Conservation (phyloP, 164 flowering plant species). For the Vitis vinifera region DNA sequence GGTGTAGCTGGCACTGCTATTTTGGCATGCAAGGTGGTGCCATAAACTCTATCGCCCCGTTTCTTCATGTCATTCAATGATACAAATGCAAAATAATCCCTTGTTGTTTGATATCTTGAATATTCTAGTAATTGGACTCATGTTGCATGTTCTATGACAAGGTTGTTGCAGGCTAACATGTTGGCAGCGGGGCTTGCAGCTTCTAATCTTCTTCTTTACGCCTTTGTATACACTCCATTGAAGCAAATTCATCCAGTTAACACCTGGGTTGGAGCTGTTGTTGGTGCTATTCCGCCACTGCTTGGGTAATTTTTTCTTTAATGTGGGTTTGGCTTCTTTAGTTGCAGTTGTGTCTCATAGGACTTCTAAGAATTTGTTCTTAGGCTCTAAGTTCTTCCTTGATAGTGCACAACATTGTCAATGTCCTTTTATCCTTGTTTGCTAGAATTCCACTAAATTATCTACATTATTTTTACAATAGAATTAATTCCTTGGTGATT, state of each 20-base stretch:
- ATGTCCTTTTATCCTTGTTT: too few relatives aligned
- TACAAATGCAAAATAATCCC: neutral
- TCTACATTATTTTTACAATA: too few relatives aligned
- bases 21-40: conserved; percentile 73
- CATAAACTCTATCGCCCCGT: neutral
- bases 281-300: conserved; percentile 98
- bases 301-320: conserved; percentile 64
- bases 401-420: too few relatives aligned
- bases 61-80: neutral
- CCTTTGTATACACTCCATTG: conserved; percentile 89
- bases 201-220: conserved; percentile 83
- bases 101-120: neutral
- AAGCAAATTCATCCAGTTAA: conserved; percentile 95
- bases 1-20: conserved; percentile 84
- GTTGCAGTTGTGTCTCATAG: neutral
- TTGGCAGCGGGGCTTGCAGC: conserved; percentile 96
- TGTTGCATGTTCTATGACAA: conserved; percentile 44
- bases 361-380: neutral
- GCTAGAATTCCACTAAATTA: too few relatives aligned
- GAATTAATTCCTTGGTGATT: too few relatives aligned
- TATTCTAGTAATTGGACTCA: conserved; percentile 15
- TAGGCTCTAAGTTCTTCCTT: too few relatives aligned
- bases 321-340: neutral
- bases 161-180: conserved; percentile 87
- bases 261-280: conserved; percentile 99